phyloP scores from a whole-genome alignment of 306 rosid species.

The Rosa chinensis region DNA sequence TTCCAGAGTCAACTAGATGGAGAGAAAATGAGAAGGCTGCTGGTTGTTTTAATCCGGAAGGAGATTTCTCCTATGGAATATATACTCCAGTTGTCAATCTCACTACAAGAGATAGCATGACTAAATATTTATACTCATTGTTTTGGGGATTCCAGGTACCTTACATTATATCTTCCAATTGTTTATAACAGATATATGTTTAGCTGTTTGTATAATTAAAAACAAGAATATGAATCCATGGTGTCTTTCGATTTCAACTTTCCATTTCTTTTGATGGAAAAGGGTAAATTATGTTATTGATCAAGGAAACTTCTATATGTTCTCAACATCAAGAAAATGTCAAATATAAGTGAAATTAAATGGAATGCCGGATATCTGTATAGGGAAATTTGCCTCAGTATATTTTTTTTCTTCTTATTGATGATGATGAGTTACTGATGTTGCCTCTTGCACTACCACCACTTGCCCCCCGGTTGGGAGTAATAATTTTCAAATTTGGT shows the following conservation, averaged over 20 bases:
- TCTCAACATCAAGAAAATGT: neutral
- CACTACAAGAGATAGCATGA: slow-evolving; percentile 29
- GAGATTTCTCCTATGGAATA: slow-evolving; percentile 51
- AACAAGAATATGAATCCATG: neutral
- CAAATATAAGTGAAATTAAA: neutral
- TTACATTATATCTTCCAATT: slow-evolving; percentile 8
- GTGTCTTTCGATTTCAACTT: neutral
- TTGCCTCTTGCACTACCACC: neutral
- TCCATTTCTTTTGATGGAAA: neutral
- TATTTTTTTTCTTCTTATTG: too few species aligned
- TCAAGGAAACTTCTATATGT: neutral
- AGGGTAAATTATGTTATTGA: neutral
- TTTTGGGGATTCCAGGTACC: slow-evolving; percentile 85
- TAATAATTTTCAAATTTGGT: neutral
- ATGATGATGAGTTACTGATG: neutral
- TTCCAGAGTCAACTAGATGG: slow-evolving; percentile 26
- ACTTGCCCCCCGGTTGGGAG: neutral
- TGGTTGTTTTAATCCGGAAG: slow-evolving; percentile 34
- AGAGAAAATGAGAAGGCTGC: slow-evolving; percentile 9
- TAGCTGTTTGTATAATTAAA: neutral
- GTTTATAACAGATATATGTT: slow-evolving; percentile 1
- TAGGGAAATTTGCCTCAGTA: neutral
- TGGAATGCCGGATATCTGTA: too few species aligned
- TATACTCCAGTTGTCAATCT: slow-evolving; percentile 51
- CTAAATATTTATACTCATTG: slow-evolving; percentile 57